Base-by-base conservation (phyloP, 2,329 filamentous ascomycete genomes). In the Ophiostoma sp. region DNA sequence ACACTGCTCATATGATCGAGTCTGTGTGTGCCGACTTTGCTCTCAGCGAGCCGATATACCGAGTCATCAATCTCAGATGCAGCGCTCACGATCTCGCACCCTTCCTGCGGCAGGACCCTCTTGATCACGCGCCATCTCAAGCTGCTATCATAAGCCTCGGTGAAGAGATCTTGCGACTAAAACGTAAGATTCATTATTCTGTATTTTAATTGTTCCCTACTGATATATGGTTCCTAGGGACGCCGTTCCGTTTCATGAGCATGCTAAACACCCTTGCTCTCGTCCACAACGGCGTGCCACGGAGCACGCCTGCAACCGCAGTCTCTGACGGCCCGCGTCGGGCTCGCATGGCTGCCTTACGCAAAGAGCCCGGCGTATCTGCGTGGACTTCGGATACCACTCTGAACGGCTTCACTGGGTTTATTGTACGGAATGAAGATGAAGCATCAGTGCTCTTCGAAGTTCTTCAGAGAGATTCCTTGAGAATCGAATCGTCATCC, bases 1-100 rank as follows among this genome's bases (percentile, higher is more conserved):
- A 64, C 33, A 64, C 60, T 10, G 60, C 60, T 13, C 60, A 20
- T 17, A 64, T 64, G 60, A 64, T 64, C 7, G 60, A 64, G 31
- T 64, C 60, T 35, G 60, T 64, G 13, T 64, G 60, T 39, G 15
- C 60, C 33, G 60, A 39, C 60, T 64, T 64, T 36, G 60, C 20
- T n/a, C 31, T 64, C 8, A 64, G 60, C 60, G 60, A 64, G 17
- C 60, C 60, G 13, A 36, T 64, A 36, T 64, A 64, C 15, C 60
- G 33, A 15, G 60, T 64, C 17, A 17, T 64, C 27, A 64, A 64
- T 64, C 5, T 64, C 17, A 31, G 60, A 17, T 64, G 60, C 33
- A 64, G 60, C 33, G 60, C 60, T 11, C 27, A 35, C 31, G 27
- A 64, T 36, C 60, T 64, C 8, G 60, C 33, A 5, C 60, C 60